Evolutionary conservation across 2,329 filamentous ascomycete genomes (phyloP).

Genomic region (Phaeosphaeria sp.): DNA sequence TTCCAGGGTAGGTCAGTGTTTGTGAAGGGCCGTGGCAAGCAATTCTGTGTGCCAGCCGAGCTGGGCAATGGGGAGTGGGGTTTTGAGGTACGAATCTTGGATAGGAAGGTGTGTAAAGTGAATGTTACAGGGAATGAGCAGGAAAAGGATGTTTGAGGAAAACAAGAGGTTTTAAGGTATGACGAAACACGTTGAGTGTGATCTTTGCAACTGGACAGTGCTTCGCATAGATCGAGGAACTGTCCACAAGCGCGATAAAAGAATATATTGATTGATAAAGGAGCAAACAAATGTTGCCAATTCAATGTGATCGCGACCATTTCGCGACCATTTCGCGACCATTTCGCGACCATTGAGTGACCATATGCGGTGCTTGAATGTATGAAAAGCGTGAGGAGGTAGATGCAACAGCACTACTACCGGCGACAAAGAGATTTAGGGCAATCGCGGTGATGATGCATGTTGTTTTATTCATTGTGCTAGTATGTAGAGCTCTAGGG

Average conservation of each 20-base stretch:
- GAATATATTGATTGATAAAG: not conserved
- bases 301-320: not conserved
- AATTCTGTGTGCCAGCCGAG: no score
- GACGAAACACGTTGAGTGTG: no score
- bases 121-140: not conserved
- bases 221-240: no score
- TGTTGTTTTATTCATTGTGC: not conserved
- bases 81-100: not conserved
- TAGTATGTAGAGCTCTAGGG: not conserved
- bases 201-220: no score
- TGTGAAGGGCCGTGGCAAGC: not conserved
- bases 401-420: not conserved
- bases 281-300: not conserved
- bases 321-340: no score
- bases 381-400: conserved; percentile 11
- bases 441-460: not conserved
- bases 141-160: not conserved
- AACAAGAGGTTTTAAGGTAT: not conserved
- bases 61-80: not conserved
- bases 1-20: not conserved
- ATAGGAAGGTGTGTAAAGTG: not conserved
- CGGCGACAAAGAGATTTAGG: not conserved
- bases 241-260: no score
- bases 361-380: conserved; percentile 14
- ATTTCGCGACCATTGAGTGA: no score